phyloP scores from a whole-genome alignment of 805 yeast species.

The Wickerhamia fluorescens region DNA sequence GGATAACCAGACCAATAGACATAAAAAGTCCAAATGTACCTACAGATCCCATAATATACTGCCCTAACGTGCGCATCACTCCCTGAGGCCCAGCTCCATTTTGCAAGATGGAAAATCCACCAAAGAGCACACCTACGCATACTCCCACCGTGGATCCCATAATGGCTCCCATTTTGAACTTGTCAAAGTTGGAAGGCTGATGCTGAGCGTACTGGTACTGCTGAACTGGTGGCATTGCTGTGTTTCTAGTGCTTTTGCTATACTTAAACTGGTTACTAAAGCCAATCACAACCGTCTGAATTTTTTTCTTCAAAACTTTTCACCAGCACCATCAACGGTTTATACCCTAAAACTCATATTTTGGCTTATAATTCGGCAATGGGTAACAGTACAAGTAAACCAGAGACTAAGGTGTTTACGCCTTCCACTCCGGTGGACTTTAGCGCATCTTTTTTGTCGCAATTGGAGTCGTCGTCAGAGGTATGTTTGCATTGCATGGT shows the following conservation, averaged over 20 bases:
- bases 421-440: conserved; percentile 65
- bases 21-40: conserved; percentile 94
- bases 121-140: conserved; percentile 90
- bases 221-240: conserved; percentile 57
- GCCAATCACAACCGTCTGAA: neutral
- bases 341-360: too few relatives aligned
- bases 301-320: too few relatives aligned
- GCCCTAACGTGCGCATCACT: conserved; percentile 91
- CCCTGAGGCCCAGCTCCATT: conserved; percentile 99
- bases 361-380: too few relatives aligned
- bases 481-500: conserved; percentile 18
- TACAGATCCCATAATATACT: conserved; percentile 92
- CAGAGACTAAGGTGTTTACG: conserved; percentile 58
- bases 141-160: conserved; percentile 95
- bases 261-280: neutral
- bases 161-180: conserved; percentile 96
- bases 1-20: conserved; percentile 90
- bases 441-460: conserved; percentile 55
- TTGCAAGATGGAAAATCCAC: conserved; percentile 83
- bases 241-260: neutral
- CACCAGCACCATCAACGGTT: too few relatives aligned
- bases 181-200: conserved; percentile 85
- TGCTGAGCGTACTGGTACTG: conserved; percentile 48
- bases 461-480: conserved; percentile 55
- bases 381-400: conserved; percentile 58